A percentile compares a stretch with the other conserved stretches of the same genome.
These are phyloP conservation scores for Magnolia sinica DNA, from an alignment of 164 flowering plant species.

Conservation along the genomic window DNA sequence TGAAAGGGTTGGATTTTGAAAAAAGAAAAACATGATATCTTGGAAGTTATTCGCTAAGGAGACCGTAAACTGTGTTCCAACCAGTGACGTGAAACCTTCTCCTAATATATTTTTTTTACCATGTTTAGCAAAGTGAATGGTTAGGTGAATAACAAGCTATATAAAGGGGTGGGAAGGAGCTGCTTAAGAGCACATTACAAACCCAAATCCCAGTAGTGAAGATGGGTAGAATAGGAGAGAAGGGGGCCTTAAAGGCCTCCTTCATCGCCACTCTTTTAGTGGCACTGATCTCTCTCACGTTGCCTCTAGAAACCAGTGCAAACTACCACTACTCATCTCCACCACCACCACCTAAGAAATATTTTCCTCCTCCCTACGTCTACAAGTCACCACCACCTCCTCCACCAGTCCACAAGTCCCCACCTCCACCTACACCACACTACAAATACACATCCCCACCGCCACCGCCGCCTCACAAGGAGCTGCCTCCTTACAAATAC, in stretches of 20 bases:
- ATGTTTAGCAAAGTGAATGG: background rate
- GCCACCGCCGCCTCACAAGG: conserved; percentile 13
- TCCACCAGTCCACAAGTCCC: conserved; percentile 10
- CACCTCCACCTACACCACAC: conserved; percentile 10
- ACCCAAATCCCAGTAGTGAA: conserved; percentile 7
- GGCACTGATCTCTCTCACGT: conserved; percentile 17
- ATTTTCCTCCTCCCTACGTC: conserved; percentile 13
- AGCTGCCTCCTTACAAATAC: background rate
- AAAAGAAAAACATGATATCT: background rate
- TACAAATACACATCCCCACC: conserved; percentile 18
- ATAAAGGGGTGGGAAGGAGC: conserved; percentile 14
- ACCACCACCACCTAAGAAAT: conserved; percentile 18
- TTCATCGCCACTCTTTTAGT: conserved; percentile 17
- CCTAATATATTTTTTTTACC: background rate
- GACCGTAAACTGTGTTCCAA: background rate
- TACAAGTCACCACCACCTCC: conserved; percentile 18
- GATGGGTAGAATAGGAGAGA: conserved; percentile 20
- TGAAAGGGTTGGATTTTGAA: too few relatives aligned
- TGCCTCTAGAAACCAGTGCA: conserved; percentile 22
- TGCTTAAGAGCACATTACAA: conserved; percentile 9
- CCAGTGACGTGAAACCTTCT: background rate
- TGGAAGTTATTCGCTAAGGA: background rate
- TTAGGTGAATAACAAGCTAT: conserved; percentile 19
- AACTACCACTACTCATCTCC: conserved; percentile 27
- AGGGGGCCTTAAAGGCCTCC: conserved; percentile 21